These are phyloP conservation scores for Backusella macrospora DNA, from an alignment of 192 early-diverging fungal species.

Conservation along the genomic window DNA sequence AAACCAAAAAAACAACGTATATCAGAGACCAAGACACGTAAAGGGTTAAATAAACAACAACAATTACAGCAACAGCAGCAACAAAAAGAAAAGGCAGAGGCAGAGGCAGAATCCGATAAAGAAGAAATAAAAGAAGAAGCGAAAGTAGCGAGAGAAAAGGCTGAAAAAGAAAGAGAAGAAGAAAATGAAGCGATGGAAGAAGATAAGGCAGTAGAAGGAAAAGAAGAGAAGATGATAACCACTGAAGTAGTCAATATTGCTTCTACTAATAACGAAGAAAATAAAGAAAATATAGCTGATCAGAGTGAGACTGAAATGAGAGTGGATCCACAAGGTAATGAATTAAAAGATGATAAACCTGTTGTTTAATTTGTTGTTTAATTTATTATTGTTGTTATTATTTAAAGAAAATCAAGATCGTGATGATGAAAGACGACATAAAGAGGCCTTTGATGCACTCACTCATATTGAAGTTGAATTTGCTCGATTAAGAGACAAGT, in stretches of 20 bases:
- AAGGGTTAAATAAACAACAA: background rate
- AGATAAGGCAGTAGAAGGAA: slow-evolving; percentile 11
- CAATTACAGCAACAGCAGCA: background rate
- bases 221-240: slow-evolving; percentile 11
- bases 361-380: background rate
- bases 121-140: slow-evolving; percentile 1
- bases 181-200: slow-evolving; percentile 23
- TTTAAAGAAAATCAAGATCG: slow-evolving; percentile 35
- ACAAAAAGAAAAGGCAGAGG: background rate
- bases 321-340: background rate
- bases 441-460: slow-evolving; percentile 54
- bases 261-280: slow-evolving; percentile 10
- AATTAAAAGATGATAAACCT: background rate
- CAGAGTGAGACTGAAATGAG: background rate
- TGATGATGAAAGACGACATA: slow-evolving; percentile 50
- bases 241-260: background rate
- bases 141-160: slow-evolving; percentile 17
- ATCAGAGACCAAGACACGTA: background rate
- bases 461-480: slow-evolving; percentile 61
- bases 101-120: slow-evolving; percentile 1
- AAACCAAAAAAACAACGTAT: background rate
- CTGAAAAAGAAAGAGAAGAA: slow-evolving; percentile 28
- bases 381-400: background rate
- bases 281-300: slow-evolving; percentile 1
- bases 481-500: slow-evolving; percentile 59